phyloP scores from a whole-genome alignment of 371 early-diverging fungal species.

The Rhizopus arrhizus region DNA sequence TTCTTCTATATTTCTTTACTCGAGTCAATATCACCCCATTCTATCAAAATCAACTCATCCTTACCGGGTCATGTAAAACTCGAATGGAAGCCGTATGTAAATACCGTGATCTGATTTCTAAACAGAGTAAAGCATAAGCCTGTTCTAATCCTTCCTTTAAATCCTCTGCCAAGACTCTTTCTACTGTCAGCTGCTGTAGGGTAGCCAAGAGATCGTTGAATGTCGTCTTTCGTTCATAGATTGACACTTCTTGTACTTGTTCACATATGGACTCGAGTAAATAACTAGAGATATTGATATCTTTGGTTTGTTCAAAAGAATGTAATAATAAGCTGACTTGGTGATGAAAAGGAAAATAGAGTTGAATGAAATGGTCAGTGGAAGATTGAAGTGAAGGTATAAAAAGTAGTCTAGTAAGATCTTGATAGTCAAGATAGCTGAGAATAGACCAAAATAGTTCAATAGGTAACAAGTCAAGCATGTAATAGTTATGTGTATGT shows the following conservation, averaged over 20 bases:
- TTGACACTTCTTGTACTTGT: slow-evolving; percentile 28
- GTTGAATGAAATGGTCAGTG: slow-evolving; percentile 27
- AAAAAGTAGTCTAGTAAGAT: slow-evolving; percentile 25
- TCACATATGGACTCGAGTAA: slow-evolving; percentile 37
- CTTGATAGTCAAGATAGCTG: slow-evolving; percentile 31
- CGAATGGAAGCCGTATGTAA: slow-evolving; percentile 47
- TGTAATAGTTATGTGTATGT: not conserved
- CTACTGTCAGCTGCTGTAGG: slow-evolving; percentile 37
- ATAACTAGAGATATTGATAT: slow-evolving; percentile 30
- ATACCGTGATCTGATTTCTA: slow-evolving; percentile 41
- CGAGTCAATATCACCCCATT: not conserved
- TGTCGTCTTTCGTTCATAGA: slow-evolving; percentile 35
- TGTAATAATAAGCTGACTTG: slow-evolving; percentile 26
- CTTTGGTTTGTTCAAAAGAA: slow-evolving; percentile 27
- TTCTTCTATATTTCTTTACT: slow-evolving; percentile 49
- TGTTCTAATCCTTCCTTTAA: slow-evolving; percentile 30
- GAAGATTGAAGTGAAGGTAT: slow-evolving; percentile 13
- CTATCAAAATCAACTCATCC: not conserved
- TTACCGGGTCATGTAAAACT: slow-evolving; percentile 52
- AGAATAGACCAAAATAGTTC: slow-evolving; percentile 42
- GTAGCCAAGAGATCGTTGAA: slow-evolving; percentile 42
- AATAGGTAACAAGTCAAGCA: slow-evolving; percentile 40
- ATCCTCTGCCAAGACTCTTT: slow-evolving; percentile 30
- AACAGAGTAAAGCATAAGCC: slow-evolving; percentile 45
- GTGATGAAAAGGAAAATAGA: slow-evolving; percentile 40